Conservation (phyloP, 768 basidiomycete species). For the Rhizopogon vinicolor region DNA sequence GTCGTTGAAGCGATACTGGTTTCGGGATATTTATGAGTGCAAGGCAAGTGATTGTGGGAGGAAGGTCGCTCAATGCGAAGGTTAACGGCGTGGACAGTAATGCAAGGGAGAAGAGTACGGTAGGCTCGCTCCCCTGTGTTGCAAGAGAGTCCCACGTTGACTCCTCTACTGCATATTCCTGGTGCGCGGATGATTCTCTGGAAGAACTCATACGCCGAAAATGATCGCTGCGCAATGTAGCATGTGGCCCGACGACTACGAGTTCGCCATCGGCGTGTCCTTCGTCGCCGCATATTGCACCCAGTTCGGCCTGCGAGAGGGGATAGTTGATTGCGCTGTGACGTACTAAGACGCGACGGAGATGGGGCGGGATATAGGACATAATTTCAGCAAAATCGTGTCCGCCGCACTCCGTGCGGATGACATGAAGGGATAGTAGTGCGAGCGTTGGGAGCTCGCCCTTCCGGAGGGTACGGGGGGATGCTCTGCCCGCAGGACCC, state of each 20-base stretch:
- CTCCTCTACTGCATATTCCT: background rate
- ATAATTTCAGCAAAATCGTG: constrained; percentile 44
- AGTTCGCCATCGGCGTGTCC: constrained; percentile 62
- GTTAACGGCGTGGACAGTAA: constrained; percentile 47
- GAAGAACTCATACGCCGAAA: constrained; percentile 23
- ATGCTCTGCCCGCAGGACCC: background rate
- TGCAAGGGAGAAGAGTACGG: constrained; percentile 41
- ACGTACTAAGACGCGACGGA: constrained; percentile 55
- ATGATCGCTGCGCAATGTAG: constrained; percentile 37
- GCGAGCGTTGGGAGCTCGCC: constrained; percentile 43
- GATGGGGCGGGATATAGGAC: constrained; percentile 51
- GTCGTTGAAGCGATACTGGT: constrained; percentile 47
- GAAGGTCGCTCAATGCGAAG: constrained; percentile 40
- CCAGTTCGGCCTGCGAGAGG: constrained; percentile 44
- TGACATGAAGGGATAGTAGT: constrained; percentile 50
- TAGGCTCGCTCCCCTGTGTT: constrained; percentile 24
- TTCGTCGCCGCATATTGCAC: constrained; percentile 42
- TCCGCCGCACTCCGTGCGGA: constrained; percentile 36
- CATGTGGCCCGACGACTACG: constrained; percentile 54
- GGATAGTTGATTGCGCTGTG: constrained; percentile 56
- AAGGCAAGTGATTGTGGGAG: constrained; percentile 61
- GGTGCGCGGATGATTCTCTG: background rate
- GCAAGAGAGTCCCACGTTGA: constrained; percentile 38
- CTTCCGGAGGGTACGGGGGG: constrained; percentile 5
- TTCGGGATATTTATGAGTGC: constrained; percentile 49